phyloP scores from a whole-genome alignment of 2,329 filamentous ascomycete genomes.

The Pyrenophora graminea region DNA sequence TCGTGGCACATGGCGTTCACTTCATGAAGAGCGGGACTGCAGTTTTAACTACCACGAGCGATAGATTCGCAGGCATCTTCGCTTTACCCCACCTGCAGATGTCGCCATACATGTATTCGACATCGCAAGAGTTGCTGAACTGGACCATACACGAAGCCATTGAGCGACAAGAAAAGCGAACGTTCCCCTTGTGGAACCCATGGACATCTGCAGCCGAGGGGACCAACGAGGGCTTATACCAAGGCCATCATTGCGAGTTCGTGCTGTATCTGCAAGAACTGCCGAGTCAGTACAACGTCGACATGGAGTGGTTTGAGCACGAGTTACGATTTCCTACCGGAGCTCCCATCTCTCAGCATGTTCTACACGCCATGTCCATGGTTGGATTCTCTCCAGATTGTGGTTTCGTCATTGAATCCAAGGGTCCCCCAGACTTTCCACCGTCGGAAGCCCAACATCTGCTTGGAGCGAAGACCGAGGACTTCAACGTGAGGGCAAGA shows the following conservation, averaged over 20 bases:
- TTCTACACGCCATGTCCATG: slow-evolving; percentile 62
- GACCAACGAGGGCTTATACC: slow-evolving; percentile 58
- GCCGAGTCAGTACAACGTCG: slow-evolving; percentile 25
- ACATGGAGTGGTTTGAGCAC: slow-evolving; percentile 59
- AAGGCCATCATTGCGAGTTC: slow-evolving; percentile 85
- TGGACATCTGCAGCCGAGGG: slow-evolving; percentile 75
- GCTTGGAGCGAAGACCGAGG: slow-evolving; percentile 61
- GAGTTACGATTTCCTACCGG: slow-evolving; percentile 65
- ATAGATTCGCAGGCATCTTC: slow-evolving; percentile 86
- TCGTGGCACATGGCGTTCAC: slow-evolving; percentile 82
- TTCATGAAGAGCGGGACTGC: slow-evolving; percentile 80
- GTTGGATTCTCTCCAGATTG: slow-evolving; percentile 68
- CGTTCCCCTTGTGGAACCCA: slow-evolving; percentile 61
- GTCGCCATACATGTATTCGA: slow-evolving; percentile 56
- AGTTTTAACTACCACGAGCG: slow-evolving; percentile 84
- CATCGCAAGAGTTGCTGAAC: slow-evolving; percentile 65
- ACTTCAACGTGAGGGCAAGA: slow-evolving; percentile 57
- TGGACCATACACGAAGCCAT: slow-evolving; percentile 71
- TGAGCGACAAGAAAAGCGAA: slow-evolving; percentile 65
- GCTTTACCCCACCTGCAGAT: slow-evolving; percentile 82
- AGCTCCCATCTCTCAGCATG: slow-evolving; percentile 56
- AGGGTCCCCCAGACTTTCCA: slow-evolving; percentile 60
- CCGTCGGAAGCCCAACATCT: slow-evolving; percentile 59
- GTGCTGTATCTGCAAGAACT: slow-evolving; percentile 79
- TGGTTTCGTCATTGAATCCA: slow-evolving; percentile 66